phyloP scores from a whole-genome alignment of 2,329 filamentous ascomycete species.

The Furcasterigmium furcatum region DNA sequence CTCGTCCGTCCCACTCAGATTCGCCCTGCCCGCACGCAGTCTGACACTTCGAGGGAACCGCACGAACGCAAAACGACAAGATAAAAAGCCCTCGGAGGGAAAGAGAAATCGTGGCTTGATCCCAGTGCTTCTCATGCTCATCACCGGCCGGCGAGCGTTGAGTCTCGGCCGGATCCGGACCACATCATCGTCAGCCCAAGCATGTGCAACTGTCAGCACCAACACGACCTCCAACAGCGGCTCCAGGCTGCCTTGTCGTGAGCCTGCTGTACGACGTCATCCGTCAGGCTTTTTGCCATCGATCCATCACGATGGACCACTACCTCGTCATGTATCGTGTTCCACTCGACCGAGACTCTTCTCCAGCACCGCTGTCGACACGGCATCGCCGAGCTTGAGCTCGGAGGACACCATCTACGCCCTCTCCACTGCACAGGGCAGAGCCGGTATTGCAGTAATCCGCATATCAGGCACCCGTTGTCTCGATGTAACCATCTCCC shows the following conservation, averaged over 20 bases:
- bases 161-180: constrained; percentile 3
- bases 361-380: background rate
- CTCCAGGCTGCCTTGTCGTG: background rate
- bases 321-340: too few relatives aligned
- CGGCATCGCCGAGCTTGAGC: constrained; percentile 1
- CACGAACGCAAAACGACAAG: too few relatives aligned
- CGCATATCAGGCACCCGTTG: constrained; percentile 81
- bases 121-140: background rate
- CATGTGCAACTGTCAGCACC: constrained; percentile 2
- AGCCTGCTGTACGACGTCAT: background rate
- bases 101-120: background rate
- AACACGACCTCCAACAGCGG: background rate
- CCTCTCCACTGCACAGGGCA: constrained; percentile 79
- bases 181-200: background rate
- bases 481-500: constrained; percentile 47
- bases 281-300: background rate
- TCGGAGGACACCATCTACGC: constrained; percentile 78
- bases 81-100: background rate
- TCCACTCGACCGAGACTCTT: too few relatives aligned
- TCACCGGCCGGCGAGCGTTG: background rate
- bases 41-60: too few relatives aligned
- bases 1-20: too few relatives aligned
- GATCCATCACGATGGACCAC: too few relatives aligned
- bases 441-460: constrained; percentile 87
- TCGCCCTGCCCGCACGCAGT: too few relatives aligned